Evolutionary conservation across 2,329 filamentous ascomycete genomes (phyloP).

Genomic region (Epicoccum sorghinum): DNA sequence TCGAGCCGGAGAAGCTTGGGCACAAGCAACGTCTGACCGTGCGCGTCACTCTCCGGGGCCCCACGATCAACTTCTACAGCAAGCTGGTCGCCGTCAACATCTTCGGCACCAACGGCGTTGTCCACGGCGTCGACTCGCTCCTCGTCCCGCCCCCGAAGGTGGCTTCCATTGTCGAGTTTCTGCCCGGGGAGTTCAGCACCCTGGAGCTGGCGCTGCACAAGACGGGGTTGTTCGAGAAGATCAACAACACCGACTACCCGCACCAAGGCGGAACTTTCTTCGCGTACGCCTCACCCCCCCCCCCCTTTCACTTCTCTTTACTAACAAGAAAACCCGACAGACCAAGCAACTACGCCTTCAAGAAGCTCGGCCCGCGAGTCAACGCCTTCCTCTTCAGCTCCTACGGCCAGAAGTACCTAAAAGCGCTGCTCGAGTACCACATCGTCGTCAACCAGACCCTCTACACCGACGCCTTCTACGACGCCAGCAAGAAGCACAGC

Average conservation of each 20-base stretch:
- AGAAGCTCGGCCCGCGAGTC: conserved; percentile 70
- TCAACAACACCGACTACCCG: conserved; percentile 57
- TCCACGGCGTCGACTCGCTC: conserved; percentile 77
- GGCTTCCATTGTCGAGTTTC: conserved; percentile 66
- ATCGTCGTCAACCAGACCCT: conserved; percentile 75
- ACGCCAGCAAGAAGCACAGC: conserved; percentile 45
- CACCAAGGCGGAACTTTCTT: conserved; percentile 76
- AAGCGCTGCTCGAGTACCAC: conserved; percentile 79
- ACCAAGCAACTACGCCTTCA: conserved; percentile 81
- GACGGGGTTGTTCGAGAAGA: conserved; percentile 70
- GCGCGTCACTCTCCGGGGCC: conserved; percentile 66
- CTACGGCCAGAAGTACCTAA: conserved; percentile 75
- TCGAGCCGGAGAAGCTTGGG: conserved; percentile 64
- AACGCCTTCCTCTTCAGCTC: conserved; percentile 88
- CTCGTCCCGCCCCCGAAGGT: conserved; percentile 76
- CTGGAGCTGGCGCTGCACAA: conserved; percentile 75
- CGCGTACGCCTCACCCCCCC: conserved; percentile 47
- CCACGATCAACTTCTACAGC: conserved; percentile 78
- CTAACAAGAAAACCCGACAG: too few species aligned
- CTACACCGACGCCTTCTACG: conserved; percentile 84
- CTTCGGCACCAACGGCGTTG: conserved; percentile 76
- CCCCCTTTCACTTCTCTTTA: too few species aligned
- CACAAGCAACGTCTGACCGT: conserved; percentile 72
- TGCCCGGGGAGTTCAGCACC: conserved; percentile 78
- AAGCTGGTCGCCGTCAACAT: conserved; percentile 73